Evolutionary conservation across 2,329 filamentous ascomycete species (phyloP).

Genomic region (Piedraia hortae): DNA sequence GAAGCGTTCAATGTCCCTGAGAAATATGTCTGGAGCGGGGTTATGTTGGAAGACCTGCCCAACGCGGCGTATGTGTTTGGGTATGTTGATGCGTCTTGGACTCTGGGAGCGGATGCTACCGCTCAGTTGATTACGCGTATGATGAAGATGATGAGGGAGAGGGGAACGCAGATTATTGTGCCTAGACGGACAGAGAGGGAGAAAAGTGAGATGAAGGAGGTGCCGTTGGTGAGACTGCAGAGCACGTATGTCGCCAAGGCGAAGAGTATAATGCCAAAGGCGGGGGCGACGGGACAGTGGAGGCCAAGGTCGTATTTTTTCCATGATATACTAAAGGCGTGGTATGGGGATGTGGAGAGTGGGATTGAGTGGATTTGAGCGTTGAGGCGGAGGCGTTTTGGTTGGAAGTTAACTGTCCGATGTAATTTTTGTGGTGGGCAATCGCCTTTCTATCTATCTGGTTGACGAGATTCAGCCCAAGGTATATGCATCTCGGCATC

Average conservation of each 20-base stretch:
- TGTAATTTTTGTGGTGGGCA: too few relatives aligned
- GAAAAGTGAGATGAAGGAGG: slow-evolving; percentile 14
- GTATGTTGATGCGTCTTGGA: slow-evolving; percentile 35
- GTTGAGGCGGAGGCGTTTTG: too few relatives aligned
- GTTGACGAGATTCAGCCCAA: too few relatives aligned
- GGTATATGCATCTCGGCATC: too few relatives aligned
- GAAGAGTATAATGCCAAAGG: slow-evolving; percentile 19
- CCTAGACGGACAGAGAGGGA: slow-evolving; percentile 17
- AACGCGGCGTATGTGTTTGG: slow-evolving; percentile 32
- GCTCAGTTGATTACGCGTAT: slow-evolving; percentile 23
- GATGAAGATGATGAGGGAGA: slow-evolving; percentile 22
- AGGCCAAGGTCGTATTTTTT: slow-evolving; percentile 18
- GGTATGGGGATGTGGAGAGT: slow-evolving; percentile 16
- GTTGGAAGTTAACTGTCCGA: too few relatives aligned
- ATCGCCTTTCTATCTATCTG: too few relatives aligned
- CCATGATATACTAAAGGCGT: slow-evolving; percentile 17
- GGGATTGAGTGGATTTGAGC: too few relatives aligned
- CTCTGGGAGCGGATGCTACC: slow-evolving; percentile 26
- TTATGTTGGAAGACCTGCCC: slow-evolving; percentile 35
- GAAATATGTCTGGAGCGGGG: slow-evolving; percentile 31
- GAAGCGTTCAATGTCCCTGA: slow-evolving; percentile 17
- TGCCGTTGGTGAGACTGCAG: slow-evolving; percentile 18
- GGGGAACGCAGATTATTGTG: slow-evolving; percentile 17
- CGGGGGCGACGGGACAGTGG: slow-evolving; percentile 19
- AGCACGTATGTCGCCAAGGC: slow-evolving; percentile 25